phyloP scores from a whole-genome alignment of 1,139 yeast genomes.

The Cylindricascospora bacillispora region DNA sequence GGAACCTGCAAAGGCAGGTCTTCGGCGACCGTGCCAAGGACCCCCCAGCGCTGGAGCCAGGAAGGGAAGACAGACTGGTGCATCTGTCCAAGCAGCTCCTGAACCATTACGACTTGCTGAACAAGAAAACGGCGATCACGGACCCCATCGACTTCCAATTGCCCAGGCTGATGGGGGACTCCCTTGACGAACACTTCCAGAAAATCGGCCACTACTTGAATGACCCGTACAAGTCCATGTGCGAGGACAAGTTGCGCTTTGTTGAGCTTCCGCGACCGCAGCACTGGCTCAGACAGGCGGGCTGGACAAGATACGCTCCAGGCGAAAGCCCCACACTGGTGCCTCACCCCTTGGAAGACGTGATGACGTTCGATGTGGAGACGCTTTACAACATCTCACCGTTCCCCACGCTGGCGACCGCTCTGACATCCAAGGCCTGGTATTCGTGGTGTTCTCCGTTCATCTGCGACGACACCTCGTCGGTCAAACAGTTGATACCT shows the following conservation, averaged over 20 bases:
- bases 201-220: conserved; percentile 49
- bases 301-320: conserved; percentile 70
- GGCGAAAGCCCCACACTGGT: conserved; percentile 46
- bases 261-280: conserved; percentile 40
- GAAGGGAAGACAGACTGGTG: conserved; percentile 28
- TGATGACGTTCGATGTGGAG: conserved; percentile 81
- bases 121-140: conserved; percentile 58
- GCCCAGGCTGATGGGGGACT: conserved; percentile 57
- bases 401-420: conserved; percentile 74
- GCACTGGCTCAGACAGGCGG: conserved; percentile 47
- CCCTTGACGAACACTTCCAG: conserved; percentile 77
- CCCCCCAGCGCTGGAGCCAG: conserved; percentile 22
- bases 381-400: conserved; percentile 63
- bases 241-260: conserved; percentile 34
- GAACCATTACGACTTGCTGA: conserved; percentile 51
- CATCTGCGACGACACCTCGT: conserved; percentile 35
- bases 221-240: conserved; percentile 44
- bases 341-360: conserved; percentile 48
- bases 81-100: conserved; percentile 53
- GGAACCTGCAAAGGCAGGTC: conserved; percentile 42
- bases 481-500: conserved; percentile 54
- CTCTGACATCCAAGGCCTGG: conserved; percentile 73
- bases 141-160: conserved; percentile 51
- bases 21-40: conserved; percentile 34
- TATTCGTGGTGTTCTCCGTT: conserved; percentile 92